phyloP scores from a whole-genome alignment of 1,284 basidiomycete species.

The Volvariella volvacea region DNA sequence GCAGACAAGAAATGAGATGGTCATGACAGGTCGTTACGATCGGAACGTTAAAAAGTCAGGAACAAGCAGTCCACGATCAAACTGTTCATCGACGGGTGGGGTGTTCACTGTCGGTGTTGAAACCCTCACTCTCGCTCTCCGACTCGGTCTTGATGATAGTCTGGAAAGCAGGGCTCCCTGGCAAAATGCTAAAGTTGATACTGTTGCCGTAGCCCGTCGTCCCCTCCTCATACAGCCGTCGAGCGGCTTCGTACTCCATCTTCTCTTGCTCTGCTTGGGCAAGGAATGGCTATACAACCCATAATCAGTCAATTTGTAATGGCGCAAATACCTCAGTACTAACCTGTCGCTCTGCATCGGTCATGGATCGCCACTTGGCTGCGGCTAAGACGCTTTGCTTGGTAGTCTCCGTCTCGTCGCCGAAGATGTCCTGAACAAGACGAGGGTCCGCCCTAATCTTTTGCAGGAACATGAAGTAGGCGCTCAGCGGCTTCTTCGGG shows the following conservation, averaged over 20 bases:
- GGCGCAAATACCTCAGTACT: constrained; percentile 15
- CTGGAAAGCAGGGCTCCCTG: constrained; percentile 52
- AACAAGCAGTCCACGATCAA: constrained; percentile 10
- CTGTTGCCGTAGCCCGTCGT: constrained; percentile 60
- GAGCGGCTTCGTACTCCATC: constrained; percentile 80
- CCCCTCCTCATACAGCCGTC: constrained; percentile 79
- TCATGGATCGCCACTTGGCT: constrained; percentile 87
- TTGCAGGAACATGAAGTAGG: constrained; percentile 94
- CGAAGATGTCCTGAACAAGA: constrained; percentile 77
- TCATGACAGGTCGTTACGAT: constrained; percentile 18
- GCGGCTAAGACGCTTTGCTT: constrained; percentile 93
- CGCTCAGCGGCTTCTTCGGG: constrained; percentile 91
- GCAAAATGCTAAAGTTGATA: constrained; percentile 75
- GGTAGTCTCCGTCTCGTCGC: constrained; percentile 91
- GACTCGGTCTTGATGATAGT: constrained; percentile 55
- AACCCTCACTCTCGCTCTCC: constrained; percentile 59
- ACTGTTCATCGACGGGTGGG: constrained; percentile 23
- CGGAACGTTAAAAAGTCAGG: constrained; percentile 12
- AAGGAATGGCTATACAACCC: constrained; percentile 66
- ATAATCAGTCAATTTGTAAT: constrained; percentile 10
- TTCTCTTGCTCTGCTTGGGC: constrained; percentile 90
- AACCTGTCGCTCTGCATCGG: constrained; percentile 88
- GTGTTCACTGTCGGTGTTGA: constrained; percentile 33
- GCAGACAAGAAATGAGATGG: constrained; percentile 6
- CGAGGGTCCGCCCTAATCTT: constrained; percentile 72